Percentiles rank a stretch among this genome's conserved stretches.
phyloP scores from a whole-genome alignment of 768 basidiomycete genomes.

The Fomitopsis serialis region DNA sequence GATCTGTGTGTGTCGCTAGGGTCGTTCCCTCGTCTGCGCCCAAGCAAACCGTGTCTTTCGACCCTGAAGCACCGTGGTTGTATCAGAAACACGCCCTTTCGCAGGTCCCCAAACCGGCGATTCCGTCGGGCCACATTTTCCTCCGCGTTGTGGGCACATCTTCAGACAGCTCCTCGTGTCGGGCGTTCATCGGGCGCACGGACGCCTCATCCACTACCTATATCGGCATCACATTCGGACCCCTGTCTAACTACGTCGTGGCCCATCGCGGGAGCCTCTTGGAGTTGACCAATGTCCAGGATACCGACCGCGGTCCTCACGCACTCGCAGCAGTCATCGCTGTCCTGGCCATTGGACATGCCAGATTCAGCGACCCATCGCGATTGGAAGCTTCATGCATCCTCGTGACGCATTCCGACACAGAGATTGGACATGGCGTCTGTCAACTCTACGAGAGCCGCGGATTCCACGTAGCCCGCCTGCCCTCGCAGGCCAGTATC shows the following conservation, averaged over 20 bases:
- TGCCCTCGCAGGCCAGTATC: not conserved
- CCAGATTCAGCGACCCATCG: not conserved
- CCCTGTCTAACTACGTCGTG: slow-evolving; percentile 3
- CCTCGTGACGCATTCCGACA: slow-evolving; percentile 5
- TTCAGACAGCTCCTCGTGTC: not conserved
- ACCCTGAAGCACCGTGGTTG: not conserved
- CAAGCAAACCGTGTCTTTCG: not conserved
- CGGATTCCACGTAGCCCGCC: not conserved
- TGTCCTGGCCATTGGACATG: slow-evolving; percentile 1
- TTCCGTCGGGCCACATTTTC: not conserved
- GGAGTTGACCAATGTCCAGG: not conserved
- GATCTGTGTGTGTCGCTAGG: not conserved
- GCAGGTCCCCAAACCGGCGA: not conserved
- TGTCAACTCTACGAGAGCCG: not conserved
- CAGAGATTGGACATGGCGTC: not conserved
- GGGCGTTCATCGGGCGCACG: slow-evolving; percentile 2
- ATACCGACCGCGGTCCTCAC: not conserved
- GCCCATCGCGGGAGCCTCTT: slow-evolving; percentile 1
- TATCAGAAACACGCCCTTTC: not conserved
- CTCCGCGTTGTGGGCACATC: not conserved
- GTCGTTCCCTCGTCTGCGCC: not conserved
- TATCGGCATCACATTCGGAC: slow-evolving; percentile 1
- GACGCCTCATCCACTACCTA: not conserved
- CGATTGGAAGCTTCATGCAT: slow-evolving; percentile 1
- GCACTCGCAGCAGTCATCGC: not conserved